Percentiles rank a stretch among this genome's conserved stretches.
phyloP scores from a whole-genome alignment of 257 asterid genomes.

The Solanum medicagineum region DNA sequence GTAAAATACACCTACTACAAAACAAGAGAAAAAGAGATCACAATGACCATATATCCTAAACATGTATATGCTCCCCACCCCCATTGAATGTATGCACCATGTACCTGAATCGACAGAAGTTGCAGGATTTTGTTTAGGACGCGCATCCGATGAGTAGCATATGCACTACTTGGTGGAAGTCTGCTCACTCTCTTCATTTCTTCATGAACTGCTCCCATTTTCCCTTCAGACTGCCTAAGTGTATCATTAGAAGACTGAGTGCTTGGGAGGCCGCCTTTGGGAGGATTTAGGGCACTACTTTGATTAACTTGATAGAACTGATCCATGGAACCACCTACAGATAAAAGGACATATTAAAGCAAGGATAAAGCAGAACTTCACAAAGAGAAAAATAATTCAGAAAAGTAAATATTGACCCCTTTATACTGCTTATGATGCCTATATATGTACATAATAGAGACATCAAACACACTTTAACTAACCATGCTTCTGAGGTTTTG shows the following conservation, averaged over 20 bases:
- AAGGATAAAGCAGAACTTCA: neutral
- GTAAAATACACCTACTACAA: neutral
- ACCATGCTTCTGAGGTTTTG: neutral
- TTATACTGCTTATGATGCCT: neutral
- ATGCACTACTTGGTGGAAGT: slow-evolving; percentile 54
- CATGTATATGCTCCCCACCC: neutral
- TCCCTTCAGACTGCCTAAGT: slow-evolving; percentile 23
- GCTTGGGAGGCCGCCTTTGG: slow-evolving; percentile 5
- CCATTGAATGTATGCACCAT: neutral
- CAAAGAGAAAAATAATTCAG: neutral
- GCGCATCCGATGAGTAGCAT: slow-evolving; percentile 63
- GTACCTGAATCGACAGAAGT: slow-evolving; percentile 55
- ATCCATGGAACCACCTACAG: neutral
- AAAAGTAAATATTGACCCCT: neutral
- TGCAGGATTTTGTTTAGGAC: slow-evolving; percentile 55
- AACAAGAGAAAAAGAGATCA: neutral
- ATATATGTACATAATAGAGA: neutral
- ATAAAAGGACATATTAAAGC: neutral
- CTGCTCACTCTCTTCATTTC: slow-evolving; percentile 38
- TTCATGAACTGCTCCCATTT: slow-evolving; percentile 37
- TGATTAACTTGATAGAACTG: neutral
- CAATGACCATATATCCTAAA: neutral
- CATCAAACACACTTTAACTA: neutral
- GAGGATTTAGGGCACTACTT: slow-evolving; percentile 4
- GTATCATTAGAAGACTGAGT: slow-evolving; percentile 4